Percentiles rank a stretch among this genome's conserved stretches.
Evolutionary conservation across 768 basidiomycete species (phyloP).

Genomic region (Ramaria sp.): DNA sequence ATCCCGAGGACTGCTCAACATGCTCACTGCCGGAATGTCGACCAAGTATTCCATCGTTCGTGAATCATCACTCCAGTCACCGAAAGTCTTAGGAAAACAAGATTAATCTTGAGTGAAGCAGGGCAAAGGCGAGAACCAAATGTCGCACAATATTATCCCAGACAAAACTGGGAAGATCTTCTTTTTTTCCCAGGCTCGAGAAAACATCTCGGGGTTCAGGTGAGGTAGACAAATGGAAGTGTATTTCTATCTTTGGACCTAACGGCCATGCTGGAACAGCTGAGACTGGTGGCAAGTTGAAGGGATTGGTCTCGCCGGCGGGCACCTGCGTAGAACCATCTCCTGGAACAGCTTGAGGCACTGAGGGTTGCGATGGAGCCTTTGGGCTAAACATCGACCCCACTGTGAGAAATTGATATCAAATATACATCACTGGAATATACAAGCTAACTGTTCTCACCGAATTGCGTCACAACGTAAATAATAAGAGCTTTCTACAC

Average conservation of each 20-base stretch:
- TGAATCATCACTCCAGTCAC: constrained; percentile 53
- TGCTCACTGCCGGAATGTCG: constrained; percentile 54
- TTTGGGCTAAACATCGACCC: constrained; percentile 6
- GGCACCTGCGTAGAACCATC: constrained; percentile 20
- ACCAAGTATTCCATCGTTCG: constrained; percentile 47
- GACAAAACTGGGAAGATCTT: constrained; percentile 49
- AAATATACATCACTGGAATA: background rate
- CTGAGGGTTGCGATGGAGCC: constrained; percentile 23
- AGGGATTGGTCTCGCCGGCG: constrained; percentile 27
- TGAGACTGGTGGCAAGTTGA: constrained; percentile 41
- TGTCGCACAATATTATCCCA: constrained; percentile 54
- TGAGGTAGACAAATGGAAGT: constrained; percentile 63
- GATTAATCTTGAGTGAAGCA: background rate
- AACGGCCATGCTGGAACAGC: constrained; percentile 50
- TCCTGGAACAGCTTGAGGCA: constrained; percentile 18
- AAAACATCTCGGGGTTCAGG: constrained; percentile 47
- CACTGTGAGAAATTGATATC: constrained; percentile 1
- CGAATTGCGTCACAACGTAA: constrained; percentile 55
- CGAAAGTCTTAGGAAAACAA: constrained; percentile 33
- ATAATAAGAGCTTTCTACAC: constrained; percentile 57
- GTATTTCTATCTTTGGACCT: constrained; percentile 51
- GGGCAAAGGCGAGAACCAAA: background rate
- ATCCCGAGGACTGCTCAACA: background rate
- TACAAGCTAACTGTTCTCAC: constrained; percentile 25
- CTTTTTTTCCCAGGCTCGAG: constrained; percentile 32